Evolutionary conservation across 352 stramenopile species (phyloP), one percentile per base, ranked within the genome.

Genomic region (Phytophthora podocarpi): DNA sequence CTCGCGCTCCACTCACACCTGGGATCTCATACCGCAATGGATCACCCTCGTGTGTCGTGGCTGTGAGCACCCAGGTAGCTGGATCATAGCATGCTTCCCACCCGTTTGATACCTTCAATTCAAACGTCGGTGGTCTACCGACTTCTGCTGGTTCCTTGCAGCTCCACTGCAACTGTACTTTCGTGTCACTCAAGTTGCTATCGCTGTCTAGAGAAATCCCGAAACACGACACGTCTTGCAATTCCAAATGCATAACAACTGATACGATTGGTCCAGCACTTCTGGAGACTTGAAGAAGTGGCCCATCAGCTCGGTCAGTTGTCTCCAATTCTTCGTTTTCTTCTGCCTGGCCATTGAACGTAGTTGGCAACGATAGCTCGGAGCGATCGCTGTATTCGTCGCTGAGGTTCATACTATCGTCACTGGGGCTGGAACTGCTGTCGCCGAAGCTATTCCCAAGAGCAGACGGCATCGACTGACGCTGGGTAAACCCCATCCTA

Each of bases 61-160:
- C 70, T 20, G 45, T 54, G 2, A 85, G 15, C 24, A 68, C 15
- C 3, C 73, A 73, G 26, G 16, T 71, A 28, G 59, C 50, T 21
- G 62, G 68, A 42, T 75, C 30, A 40, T 85, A 85, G 31, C 49
- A 47, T 4, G 51, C 59, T 55, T 72, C 40, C 37, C 70, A 67
- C 9, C 68, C 73, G 24, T 72, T 81, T 11, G 73, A 77, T 27
- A 81, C 36, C 15, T 67, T 53, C 2, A 89, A 64, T 20, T 54
- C 55, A 51, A 84, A 90, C 13, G 45, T 71, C 21, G 69, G 77
- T 30, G 80, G 55, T 16, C 61, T 57, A 0, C 73, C 72, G 6
- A 85, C 52, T 52, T 85, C 74, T 21, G 31, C 50, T 20, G 67
- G 52, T 42, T 87, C 80, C 62, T 72, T 79, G 45, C 78, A 88